Conservation (phyloP, 2,329 filamentous ascomycete genomes). For the Dryadomyces sulphureus region DNA sequence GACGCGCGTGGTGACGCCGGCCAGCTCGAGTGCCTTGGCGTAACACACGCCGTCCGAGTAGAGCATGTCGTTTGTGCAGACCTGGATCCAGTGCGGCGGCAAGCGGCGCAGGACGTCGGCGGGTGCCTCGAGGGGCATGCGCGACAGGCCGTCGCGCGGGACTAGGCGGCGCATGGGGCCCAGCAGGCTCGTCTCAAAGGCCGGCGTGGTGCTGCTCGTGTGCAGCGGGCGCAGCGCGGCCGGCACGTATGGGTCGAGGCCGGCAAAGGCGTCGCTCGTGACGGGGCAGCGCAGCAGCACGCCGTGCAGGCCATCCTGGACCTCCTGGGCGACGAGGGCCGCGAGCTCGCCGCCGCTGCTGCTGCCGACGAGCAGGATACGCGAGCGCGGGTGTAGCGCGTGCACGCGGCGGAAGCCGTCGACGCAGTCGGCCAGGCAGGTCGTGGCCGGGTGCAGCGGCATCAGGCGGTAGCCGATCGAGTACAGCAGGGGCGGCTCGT, state of each 20-base stretch:
- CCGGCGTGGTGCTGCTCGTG: slow-evolving; percentile 21
- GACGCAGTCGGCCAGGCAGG: slow-evolving; percentile 26
- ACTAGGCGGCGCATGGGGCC: slow-evolving; percentile 18
- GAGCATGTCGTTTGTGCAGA: slow-evolving; percentile 34
- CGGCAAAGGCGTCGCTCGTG: slow-evolving; percentile 27
- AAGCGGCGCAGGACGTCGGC: slow-evolving; percentile 17
- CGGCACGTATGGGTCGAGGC: slow-evolving; percentile 20
- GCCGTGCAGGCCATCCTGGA: slow-evolving; percentile 17
- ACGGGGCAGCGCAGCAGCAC: slow-evolving; percentile 33
- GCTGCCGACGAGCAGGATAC: slow-evolving; percentile 25
- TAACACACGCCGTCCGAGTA: slow-evolving; percentile 38
- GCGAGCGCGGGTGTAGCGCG: slow-evolving; percentile 4
- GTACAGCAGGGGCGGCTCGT: slow-evolving; percentile 18
- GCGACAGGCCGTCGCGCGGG: slow-evolving; percentile 24
- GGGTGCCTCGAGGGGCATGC: slow-evolving; percentile 26
- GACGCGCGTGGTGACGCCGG: slow-evolving; percentile 24
- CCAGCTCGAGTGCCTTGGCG: slow-evolving; percentile 24
- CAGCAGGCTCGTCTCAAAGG: slow-evolving; percentile 22
- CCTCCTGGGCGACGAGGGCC: slow-evolving; percentile 23
- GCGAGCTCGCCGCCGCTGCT: slow-evolving; percentile 34
- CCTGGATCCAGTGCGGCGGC: slow-evolving; percentile 31
- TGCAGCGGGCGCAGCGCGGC: slow-evolving; percentile 20
- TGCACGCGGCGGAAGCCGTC: slow-evolving; percentile 19
- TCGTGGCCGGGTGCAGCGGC: slow-evolving; percentile 22
- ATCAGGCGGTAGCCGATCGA: slow-evolving; percentile 32